These are phyloP conservation scores for Citropsis articulata DNA, from an alignment of 345 rosid species.

Conservation along the genomic window DNA sequence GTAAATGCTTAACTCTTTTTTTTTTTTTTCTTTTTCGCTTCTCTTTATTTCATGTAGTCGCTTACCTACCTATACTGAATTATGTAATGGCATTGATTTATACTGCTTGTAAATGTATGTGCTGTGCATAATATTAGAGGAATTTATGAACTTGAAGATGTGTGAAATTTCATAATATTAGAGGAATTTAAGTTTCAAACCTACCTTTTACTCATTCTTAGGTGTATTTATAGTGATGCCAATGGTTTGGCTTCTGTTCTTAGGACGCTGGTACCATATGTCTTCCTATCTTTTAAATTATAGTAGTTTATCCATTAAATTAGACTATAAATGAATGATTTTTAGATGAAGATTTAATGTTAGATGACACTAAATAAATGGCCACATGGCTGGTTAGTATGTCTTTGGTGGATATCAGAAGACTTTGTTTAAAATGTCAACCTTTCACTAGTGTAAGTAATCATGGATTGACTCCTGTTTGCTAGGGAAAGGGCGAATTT, in stretches of 20 bases:
- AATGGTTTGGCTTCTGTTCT: background rate
- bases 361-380: background rate
- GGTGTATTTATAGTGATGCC: background rate
- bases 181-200: background rate
- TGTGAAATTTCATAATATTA: background rate
- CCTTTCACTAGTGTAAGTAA: background rate
- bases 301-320: background rate
- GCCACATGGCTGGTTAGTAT: background rate
- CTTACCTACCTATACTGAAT: background rate
- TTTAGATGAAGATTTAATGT: background rate
- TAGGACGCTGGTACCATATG: background rate
- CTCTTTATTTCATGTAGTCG: background rate
- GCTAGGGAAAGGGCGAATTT: background rate
- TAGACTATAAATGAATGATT: background rate
- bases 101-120: background rate
- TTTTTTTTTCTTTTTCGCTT: background rate
- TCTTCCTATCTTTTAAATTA: background rate
- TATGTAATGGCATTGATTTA: constrained; percentile 4
- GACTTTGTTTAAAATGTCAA: background rate
- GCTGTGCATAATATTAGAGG: background rate
- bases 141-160: background rate
- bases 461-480: background rate
- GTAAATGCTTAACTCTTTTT: constrained; percentile 9
- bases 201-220: background rate
- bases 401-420: background rate